Evolutionary conservation across 768 basidiomycete species (phyloP).

Genomic region (Lyophyllum decastes): DNA sequence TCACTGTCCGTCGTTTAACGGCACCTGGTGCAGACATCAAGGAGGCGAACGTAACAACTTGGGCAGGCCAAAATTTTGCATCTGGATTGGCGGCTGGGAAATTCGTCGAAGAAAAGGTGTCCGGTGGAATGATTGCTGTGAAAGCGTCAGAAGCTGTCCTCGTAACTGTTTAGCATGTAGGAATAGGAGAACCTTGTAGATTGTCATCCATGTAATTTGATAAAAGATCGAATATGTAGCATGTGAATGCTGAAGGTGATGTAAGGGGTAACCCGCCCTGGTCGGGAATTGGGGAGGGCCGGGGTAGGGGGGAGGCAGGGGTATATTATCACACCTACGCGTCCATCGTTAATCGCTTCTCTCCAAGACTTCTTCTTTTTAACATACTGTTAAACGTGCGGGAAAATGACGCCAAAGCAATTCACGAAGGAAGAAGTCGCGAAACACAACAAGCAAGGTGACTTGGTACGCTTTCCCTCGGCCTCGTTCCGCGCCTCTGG

Average conservation of each 20-base stretch:
- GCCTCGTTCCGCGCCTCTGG: not conserved
- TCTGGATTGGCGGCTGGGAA: constrained; percentile 39
- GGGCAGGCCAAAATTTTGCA: constrained; percentile 53
- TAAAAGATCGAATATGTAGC: not conserved
- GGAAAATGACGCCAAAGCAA: constrained; percentile 31
- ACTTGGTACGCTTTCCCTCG: constrained; percentile 4
- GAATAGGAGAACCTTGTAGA: not conserved
- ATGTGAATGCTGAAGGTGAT: not conserved
- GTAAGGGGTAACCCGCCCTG: not conserved
- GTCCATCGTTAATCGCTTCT: not conserved
- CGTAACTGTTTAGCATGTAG: constrained; percentile 23
- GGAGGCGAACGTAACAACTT: constrained; percentile 43
- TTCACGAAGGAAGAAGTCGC: constrained; percentile 38
- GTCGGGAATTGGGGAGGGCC: constrained; percentile 1
- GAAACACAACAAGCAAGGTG: constrained; percentile 9
- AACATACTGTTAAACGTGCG: not conserved
- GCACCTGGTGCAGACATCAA: constrained; percentile 52
- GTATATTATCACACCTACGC: too few relatives aligned
- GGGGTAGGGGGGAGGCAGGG: too few relatives aligned
- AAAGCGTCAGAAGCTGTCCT: constrained; percentile 39
- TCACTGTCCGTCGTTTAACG: constrained; percentile 42
- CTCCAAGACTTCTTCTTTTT: not conserved
- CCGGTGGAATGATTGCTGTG: constrained; percentile 32
- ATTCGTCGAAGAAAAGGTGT: constrained; percentile 38
- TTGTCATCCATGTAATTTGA: not conserved